phyloP scores from a whole-genome alignment of 1,284 basidiomycete genomes.

The Polyporus tsugae region DNA sequence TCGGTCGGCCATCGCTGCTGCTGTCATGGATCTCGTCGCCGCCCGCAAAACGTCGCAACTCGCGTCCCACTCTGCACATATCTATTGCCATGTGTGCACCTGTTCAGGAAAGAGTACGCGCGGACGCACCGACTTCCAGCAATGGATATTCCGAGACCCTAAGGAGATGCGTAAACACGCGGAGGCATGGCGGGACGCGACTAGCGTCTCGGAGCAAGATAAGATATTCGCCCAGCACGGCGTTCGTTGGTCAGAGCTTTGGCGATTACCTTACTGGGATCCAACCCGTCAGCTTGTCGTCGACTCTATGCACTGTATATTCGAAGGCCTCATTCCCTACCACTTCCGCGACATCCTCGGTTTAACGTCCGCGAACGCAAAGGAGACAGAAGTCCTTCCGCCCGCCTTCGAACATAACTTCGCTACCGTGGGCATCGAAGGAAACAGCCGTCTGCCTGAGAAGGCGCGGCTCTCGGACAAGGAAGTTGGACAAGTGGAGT shows the following conservation, averaged over 20 bases:
- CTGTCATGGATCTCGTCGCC: slow-evolving; percentile 46
- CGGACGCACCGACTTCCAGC: slow-evolving; percentile 28
- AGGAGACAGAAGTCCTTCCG: neutral
- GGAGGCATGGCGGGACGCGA: slow-evolving; percentile 37
- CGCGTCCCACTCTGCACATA: slow-evolving; percentile 16
- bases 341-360: slow-evolving; percentile 39
- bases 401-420: slow-evolving; percentile 14
- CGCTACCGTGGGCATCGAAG: slow-evolving; percentile 8
- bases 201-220: slow-evolving; percentile 25
- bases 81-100: slow-evolving; percentile 15
- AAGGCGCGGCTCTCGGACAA: slow-evolving; percentile 13
- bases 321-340: slow-evolving; percentile 36
- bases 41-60: slow-evolving; percentile 29
- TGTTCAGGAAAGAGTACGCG: slow-evolving; percentile 7
- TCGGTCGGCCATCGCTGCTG: slow-evolving; percentile 37
- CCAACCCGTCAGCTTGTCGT: slow-evolving; percentile 38
- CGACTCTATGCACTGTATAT: slow-evolving; percentile 44
- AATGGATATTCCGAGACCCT: slow-evolving; percentile 24
- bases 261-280: slow-evolving; percentile 46
- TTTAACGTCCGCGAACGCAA: slow-evolving; percentile 20
- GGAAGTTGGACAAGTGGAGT: slow-evolving; percentile 5
- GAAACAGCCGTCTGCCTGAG: neutral
- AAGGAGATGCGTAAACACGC: slow-evolving; percentile 31
- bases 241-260: slow-evolving; percentile 41
- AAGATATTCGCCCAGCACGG: slow-evolving; percentile 36